phyloP scores from a whole-genome alignment of 2,329 filamentous ascomycete genomes.

The Epichloe coenophiala region DNA sequence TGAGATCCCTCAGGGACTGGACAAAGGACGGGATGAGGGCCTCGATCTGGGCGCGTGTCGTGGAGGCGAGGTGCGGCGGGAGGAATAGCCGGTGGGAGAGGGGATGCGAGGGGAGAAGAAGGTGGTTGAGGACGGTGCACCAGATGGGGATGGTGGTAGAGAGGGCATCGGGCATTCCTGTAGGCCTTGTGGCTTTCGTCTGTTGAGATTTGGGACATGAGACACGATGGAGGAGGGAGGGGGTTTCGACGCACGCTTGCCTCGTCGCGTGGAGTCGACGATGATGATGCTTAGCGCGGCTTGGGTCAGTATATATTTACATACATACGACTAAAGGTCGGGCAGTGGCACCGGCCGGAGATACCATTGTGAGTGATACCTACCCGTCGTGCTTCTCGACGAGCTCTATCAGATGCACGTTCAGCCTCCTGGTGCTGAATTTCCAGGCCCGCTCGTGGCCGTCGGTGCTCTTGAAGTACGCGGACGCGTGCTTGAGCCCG shows the following conservation, averaged over 20 bases:
- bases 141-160: slow-evolving; percentile 91
- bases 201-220: background rate
- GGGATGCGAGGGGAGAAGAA: slow-evolving; percentile 52
- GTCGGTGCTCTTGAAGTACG: slow-evolving; percentile 97
- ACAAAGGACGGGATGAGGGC: slow-evolving; percentile 43
- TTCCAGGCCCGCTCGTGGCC: slow-evolving; percentile 85
- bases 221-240: too few species aligned
- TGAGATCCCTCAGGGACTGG: slow-evolving; percentile 38
- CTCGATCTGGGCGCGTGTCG: slow-evolving; percentile 66
- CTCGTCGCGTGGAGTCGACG: slow-evolving; percentile 83
- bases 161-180: slow-evolving; percentile 83
- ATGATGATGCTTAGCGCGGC: slow-evolving; percentile 50
- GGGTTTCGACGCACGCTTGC: slow-evolving; percentile 50
- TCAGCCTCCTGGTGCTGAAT: slow-evolving; percentile 74
- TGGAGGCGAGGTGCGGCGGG: slow-evolving; percentile 57
- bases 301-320: background rate
- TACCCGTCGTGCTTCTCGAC: slow-evolving; percentile 55
- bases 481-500: slow-evolving; percentile 51
- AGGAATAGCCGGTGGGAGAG: slow-evolving; percentile 46
- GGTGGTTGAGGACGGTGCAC: slow-evolving; percentile 73
- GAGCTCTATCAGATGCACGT: slow-evolving; percentile 64
- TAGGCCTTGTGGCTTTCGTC: background rate
- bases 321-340: too few species aligned
- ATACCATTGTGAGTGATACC: background rate
- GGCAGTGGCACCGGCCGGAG: background rate